Percentiles rank a stretch among this genome's conserved stretches.
phyloP scores from a whole-genome alignment of 1,139 yeast species.

The Pichia sp. region DNA sequence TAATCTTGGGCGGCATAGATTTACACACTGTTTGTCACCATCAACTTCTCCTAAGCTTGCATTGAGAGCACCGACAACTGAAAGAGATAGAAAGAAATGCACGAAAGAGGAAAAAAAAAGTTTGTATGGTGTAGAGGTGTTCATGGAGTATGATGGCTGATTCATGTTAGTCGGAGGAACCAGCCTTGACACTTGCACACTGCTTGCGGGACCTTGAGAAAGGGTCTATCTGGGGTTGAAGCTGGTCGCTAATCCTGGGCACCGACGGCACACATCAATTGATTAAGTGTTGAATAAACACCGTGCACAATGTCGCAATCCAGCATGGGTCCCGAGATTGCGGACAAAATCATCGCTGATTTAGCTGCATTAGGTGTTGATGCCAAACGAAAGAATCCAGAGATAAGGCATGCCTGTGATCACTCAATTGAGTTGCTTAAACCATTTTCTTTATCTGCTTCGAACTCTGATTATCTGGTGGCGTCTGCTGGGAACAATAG shows the following conservation, averaged over 20 bases:
- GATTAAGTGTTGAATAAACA: neutral
- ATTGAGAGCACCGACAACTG: neutral
- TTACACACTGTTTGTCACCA: too few relatives aligned
- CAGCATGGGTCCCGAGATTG: conserved; percentile 27
- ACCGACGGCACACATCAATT: neutral
- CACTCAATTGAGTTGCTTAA: conserved; percentile 46
- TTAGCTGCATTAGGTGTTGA: conserved; percentile 59
- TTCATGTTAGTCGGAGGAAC: neutral
- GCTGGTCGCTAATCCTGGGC: neutral
- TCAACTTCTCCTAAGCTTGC: too few relatives aligned
- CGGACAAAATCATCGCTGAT: conserved; percentile 51
- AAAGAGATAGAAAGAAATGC: neutral
- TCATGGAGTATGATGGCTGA: neutral
- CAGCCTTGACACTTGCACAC: neutral
- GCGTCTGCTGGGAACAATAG: neutral
- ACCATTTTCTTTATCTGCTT: conserved; percentile 9
- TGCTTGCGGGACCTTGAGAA: too few relatives aligned
- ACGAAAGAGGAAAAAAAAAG: neutral
- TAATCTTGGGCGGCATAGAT: neutral
- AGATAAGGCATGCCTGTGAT: conserved; percentile 64
- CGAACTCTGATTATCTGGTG: neutral
- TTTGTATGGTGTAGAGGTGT: neutral
- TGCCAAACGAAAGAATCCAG: conserved; percentile 64
- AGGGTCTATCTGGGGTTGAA: too few relatives aligned
- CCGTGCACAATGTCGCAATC: conserved; percentile 9